A percentile compares a stretch with the other conserved stretches of the same genome.
These are phyloP conservation scores for Aspergillus ibericus DNA, from an alignment of 2,329 filamentous ascomycete species.

Conservation along the genomic window DNA sequence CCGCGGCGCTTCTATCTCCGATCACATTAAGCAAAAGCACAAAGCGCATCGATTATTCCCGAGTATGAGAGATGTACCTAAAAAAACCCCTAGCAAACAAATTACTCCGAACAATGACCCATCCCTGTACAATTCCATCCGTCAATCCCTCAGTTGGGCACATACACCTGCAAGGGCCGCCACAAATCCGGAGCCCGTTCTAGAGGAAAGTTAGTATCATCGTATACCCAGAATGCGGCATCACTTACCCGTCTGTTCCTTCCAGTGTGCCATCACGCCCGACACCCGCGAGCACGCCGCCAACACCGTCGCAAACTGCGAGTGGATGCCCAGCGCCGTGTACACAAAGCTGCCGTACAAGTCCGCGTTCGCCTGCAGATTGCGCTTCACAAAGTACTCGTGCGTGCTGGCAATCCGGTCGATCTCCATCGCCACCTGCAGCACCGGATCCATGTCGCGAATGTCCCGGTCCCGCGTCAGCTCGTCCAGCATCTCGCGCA, in stretches of 20 bases:
- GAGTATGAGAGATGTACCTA: too few species aligned
- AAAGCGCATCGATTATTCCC: too few species aligned
- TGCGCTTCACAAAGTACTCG: conserved; percentile 38
- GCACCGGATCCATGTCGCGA: conserved; percentile 31
- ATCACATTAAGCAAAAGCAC: too few species aligned
- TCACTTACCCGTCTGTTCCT: neutral
- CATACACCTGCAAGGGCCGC: neutral
- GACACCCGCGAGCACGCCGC: neutral
- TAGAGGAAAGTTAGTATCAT: neutral
- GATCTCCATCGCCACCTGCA: conserved; percentile 41
- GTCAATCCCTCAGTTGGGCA: neutral
- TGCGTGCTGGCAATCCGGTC: conserved; percentile 39
- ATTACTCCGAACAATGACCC: neutral
- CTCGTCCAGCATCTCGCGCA: conserved; percentile 39
- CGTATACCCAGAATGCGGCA: neutral
- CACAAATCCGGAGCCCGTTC: neutral
- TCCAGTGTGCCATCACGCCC: neutral
- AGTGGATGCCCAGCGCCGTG: conserved; percentile 30
- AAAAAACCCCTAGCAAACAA: neutral
- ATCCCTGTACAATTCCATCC: neutral
- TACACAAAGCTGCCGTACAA: conserved; percentile 42
- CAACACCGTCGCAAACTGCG: neutral
- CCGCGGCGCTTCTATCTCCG: too few species aligned
- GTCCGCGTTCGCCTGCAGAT: conserved; percentile 42
- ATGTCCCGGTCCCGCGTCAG: conserved; percentile 11